Evolutionary conservation across 2,329 filamentous ascomycete species (phyloP).

Genomic region (Pseudogymnoascus sp.): DNA sequence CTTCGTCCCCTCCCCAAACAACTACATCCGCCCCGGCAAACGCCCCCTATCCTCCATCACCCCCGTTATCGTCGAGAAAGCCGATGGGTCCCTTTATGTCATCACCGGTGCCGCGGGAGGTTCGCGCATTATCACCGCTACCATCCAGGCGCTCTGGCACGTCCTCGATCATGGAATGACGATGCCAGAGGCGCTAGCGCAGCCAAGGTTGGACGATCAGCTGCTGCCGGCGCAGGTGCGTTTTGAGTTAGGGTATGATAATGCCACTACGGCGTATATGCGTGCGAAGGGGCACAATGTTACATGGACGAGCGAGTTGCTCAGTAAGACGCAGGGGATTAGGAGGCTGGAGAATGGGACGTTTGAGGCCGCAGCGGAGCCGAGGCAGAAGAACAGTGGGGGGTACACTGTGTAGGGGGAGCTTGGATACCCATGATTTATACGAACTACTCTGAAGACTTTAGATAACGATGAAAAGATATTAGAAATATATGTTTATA

Average conservation of each 20-base stretch:
- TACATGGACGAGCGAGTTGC: slow-evolving; percentile 54
- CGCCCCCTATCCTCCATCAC: slow-evolving; percentile 77
- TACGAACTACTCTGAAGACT: not conserved
- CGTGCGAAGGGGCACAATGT: slow-evolving; percentile 60
- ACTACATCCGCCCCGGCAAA: slow-evolving; percentile 76
- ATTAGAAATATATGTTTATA: not conserved
- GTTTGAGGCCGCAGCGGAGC: slow-evolving; percentile 73
- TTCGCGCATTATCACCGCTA: slow-evolving; percentile 73
- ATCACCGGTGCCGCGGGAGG: slow-evolving; percentile 72
- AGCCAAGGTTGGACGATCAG: slow-evolving; percentile 74
- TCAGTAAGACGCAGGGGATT: slow-evolving; percentile 66
- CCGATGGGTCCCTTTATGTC: slow-evolving; percentile 58
- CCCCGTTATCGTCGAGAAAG: slow-evolving; percentile 65
- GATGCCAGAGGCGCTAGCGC: slow-evolving; percentile 52
- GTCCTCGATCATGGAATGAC: slow-evolving; percentile 58
- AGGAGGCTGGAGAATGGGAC: slow-evolving; percentile 52
- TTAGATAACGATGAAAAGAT: not conserved
- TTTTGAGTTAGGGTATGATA: slow-evolving; percentile 65
- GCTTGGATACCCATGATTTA: not conserved
- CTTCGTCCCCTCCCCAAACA: slow-evolving; percentile 69
- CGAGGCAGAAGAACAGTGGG: slow-evolving; percentile 63
- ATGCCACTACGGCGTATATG: slow-evolving; percentile 56
- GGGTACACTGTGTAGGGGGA: slow-evolving; percentile 36
- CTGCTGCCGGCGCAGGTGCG: slow-evolving; percentile 61
- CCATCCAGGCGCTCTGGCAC: slow-evolving; percentile 65